Base-by-base conservation (phyloP, 2,329 filamentous ascomycete species). In the Penicillium sp. region DNA sequence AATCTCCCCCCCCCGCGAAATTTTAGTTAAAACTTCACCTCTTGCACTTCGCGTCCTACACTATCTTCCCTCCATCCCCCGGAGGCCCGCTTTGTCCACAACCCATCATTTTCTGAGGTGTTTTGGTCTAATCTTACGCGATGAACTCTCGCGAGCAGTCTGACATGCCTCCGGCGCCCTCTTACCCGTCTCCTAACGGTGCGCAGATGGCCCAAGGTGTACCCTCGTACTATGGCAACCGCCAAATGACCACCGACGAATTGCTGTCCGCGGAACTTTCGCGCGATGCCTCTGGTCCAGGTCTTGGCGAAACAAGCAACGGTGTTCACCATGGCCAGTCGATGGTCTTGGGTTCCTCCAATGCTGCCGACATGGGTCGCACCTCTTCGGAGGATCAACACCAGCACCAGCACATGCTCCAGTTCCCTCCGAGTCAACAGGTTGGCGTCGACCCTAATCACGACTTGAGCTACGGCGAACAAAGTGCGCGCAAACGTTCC, bases 401-500 rank as follows among this genome's bases (percentile, higher is more conserved):
- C 51, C 63, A 67, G 52, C 64, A 71, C 53, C 61, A 70, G 49
- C 65, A 68, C 62, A 62, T 72, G 61, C 63, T 71, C 21, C 68
- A 70, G 52, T 72, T 72, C 52, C 61, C 70, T 12, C 67, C 71
- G 8, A 71, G 68, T 52, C 68, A 72, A 49, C 71, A 73, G 54
- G 69, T 71, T 12, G 69, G 68, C 31, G 67, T 71, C 45, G 72
- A 74, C 48, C 71, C 69, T 13, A 71, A 74, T 52, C 69, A 74
- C 46, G 67, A 75, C 44, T 53, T 78, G 56, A 73, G 70, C 56
- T 77, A 78, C 60, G 76, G 76, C 34, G 82, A 84, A 55, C 76
- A 76, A 51, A 81, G 82, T 10, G 79, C 83, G 13, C 84, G 84
- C 54, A 93, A 93, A 66, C 77, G 88, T 52, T 87, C 85, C 6